Base-by-base conservation (phyloP, 805 yeast species). In the Candida suzukii region DNA sequence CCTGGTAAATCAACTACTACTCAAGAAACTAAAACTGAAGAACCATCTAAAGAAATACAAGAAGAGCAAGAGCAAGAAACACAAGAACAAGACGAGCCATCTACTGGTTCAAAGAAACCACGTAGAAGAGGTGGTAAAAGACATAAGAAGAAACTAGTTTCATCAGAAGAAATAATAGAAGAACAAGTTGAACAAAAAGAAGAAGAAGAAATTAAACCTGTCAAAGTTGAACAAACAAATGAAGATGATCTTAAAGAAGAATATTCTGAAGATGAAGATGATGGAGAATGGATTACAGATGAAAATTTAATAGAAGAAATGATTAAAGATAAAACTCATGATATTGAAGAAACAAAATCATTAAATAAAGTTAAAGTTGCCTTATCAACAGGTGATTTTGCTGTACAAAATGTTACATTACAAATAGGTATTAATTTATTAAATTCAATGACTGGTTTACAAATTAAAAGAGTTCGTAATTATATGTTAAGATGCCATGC, bases 401-500 rank as follows among this genome's bases (percentile, higher is more conserved):
- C 99, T 2, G 87, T 91, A 54, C 99, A 93, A 63, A 93, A 93
- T 62, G 96, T 90, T 14, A 76, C 96, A 1, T 71, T 93, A 66
- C 98, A 91, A 61, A 73, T 93, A 52, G 96, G 96, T 5, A 62
- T 93, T 43, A 83, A 86, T 49, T 69, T 91, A 50, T 83, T 93
- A 79, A 90, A 90, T 61, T 70, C 85, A 20, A 73, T 77, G 66
- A 78, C 90, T 1, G 99, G 99, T 18, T 68, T 80, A 47, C 88
- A 82, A 53, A 90, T 93, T 63, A 83, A 78, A 50, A 77, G 86
- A 58, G 83, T 93, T 27, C 75, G 95, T 59, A 87, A 83, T 66
- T 90, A 87, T 60, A 91, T 91, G 97, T 74, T 86, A 56, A 73
- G 99, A 63, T 93, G 99, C 62, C 96, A 93, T 61, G 99, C 97